These are phyloP conservation scores for Neocatenulostroma microsporum DNA, from an alignment of 2,329 filamentous ascomycete genomes.

Conservation along the genomic window DNA sequence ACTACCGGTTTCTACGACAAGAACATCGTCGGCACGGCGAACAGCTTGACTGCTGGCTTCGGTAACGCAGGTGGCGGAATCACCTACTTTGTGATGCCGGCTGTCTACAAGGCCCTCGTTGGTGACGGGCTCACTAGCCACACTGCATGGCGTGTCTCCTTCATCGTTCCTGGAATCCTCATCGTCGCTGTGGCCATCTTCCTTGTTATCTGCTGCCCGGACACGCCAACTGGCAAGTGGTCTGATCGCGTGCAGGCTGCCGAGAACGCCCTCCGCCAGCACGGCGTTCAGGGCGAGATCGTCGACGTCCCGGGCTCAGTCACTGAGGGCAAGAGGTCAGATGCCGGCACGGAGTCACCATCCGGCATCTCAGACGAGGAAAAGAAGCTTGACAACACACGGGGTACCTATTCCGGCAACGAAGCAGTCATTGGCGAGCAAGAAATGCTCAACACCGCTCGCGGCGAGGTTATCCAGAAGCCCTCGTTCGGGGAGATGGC, in stretches of 20 bases:
- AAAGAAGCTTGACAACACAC: slow-evolving; percentile 32
- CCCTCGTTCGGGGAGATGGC: slow-evolving; percentile 54
- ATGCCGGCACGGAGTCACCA: slow-evolving; percentile 19
- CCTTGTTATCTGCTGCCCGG: slow-evolving; percentile 66
- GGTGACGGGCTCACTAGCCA: slow-evolving; percentile 52
- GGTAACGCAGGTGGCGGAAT: slow-evolving; percentile 85
- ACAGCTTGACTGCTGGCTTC: slow-evolving; percentile 74
- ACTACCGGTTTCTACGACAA: slow-evolving; percentile 90
- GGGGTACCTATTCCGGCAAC: slow-evolving; percentile 30
- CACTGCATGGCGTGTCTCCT: slow-evolving; percentile 75
- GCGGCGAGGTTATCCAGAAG: slow-evolving; percentile 54
- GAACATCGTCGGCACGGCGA: slow-evolving; percentile 82
- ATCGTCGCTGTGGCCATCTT: slow-evolving; percentile 58
- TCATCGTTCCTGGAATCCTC: slow-evolving; percentile 74
- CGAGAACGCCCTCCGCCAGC: slow-evolving; percentile 45
- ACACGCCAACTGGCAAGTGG: slow-evolving; percentile 77
- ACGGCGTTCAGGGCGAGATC: slow-evolving; percentile 38
- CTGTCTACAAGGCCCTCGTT: slow-evolving; percentile 72
- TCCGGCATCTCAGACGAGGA: slow-evolving; percentile 31
- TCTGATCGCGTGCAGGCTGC: slow-evolving; percentile 57
- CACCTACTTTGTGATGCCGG: slow-evolving; percentile 91
- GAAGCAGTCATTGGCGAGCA: slow-evolving; percentile 42
- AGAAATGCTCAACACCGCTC: slow-evolving; percentile 49
- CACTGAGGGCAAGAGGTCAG: slow-evolving; percentile 32
- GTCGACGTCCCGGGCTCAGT: slow-evolving; percentile 46